Conservation (phyloP, 1,284 basidiomycete genomes). For the Coriolopsis trogii region DNA sequence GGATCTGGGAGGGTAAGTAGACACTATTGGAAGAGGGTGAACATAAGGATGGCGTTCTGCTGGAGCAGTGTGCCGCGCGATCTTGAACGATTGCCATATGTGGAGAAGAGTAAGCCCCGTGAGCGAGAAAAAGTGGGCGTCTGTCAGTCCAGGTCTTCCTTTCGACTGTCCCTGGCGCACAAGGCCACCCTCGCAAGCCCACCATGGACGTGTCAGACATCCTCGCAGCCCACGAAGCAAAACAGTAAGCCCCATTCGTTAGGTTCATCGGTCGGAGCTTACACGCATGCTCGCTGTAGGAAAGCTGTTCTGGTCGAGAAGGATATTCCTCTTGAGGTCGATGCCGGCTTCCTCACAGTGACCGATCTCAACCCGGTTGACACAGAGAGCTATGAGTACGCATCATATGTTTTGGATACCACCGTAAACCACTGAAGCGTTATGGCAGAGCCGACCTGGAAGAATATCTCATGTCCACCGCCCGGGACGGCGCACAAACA, state of each 20-base stretch:
- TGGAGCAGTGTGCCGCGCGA: no score
- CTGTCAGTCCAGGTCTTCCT: not conserved
- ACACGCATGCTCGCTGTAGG: conserved; percentile 40
- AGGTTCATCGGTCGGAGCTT: not conserved
- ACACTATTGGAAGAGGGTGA: no score
- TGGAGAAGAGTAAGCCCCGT: not conserved
- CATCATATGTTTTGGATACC: not conserved
- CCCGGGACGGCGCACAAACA: conserved; percentile 86
- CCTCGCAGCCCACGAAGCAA: conserved; percentile 67
- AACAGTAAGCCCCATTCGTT: conserved; percentile 48
- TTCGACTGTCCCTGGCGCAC: not conserved
- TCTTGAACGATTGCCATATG: conserved; percentile 13
- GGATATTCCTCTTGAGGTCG: conserved; percentile 80
- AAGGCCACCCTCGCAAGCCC: not conserved
- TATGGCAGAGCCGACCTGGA: conserved; percentile 84
- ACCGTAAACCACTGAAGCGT: not conserved
- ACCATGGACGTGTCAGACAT: conserved; percentile 82
- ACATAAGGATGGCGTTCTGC: no score
- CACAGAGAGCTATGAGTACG: conserved; percentile 73
- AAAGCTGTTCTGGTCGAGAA: conserved; percentile 75
- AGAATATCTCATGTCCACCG: conserved; percentile 77
- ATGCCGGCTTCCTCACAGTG: conserved; percentile 82
- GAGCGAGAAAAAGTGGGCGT: conserved; percentile 20
- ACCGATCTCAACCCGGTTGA: conserved; percentile 90
- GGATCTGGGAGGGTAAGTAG: no score